A percentile compares a stretch with the other conserved stretches of the same genome.
Evolutionary conservation across 345 rosid species (phyloP).

Genomic region (Eucalyptus coolabah): DNA sequence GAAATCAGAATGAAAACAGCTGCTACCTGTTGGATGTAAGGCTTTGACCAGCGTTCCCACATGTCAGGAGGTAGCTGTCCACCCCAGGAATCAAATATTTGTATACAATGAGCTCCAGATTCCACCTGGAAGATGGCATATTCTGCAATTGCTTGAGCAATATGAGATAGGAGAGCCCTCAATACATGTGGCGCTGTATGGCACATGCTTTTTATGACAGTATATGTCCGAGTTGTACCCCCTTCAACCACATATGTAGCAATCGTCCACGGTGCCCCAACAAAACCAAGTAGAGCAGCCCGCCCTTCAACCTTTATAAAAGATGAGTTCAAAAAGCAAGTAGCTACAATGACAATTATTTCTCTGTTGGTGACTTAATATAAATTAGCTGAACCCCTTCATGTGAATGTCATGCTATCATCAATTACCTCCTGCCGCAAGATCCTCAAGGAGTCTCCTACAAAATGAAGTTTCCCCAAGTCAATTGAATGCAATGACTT

Average conservation of each 20-base stretch:
- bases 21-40: conserved; percentile 68
- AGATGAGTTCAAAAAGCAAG: neutral
- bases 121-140: conserved; percentile 79
- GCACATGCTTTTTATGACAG: conserved; percentile 83
- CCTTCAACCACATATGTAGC: conserved; percentile 93
- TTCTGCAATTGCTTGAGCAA: conserved; percentile 65
- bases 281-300: conserved; percentile 83
- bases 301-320: conserved; percentile 47
- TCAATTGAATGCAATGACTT: conserved; percentile 75
- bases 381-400: neutral
- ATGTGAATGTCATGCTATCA: neutral
- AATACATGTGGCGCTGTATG: conserved; percentile 66
- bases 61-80: conserved; percentile 86
- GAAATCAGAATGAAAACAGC: neutral
- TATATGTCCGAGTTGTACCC: conserved; percentile 76
- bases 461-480: conserved; percentile 56
- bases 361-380: neutral
- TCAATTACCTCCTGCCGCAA: conserved; percentile 58
- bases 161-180: conserved; percentile 68
- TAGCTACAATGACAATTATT: neutral
- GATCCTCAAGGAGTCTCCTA: conserved; percentile 71
- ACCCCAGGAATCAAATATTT: conserved; percentile 97
- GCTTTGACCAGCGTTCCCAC: conserved; percentile 93
- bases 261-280: conserved; percentile 95
- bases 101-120: conserved; percentile 88